A percentile compares a stretch with the other conserved stretches of the same genome.
These are phyloP conservation scores for Pseudocercospora ulei DNA, from an alignment of 2,329 filamentous ascomycete species.

Conservation along the genomic window DNA sequence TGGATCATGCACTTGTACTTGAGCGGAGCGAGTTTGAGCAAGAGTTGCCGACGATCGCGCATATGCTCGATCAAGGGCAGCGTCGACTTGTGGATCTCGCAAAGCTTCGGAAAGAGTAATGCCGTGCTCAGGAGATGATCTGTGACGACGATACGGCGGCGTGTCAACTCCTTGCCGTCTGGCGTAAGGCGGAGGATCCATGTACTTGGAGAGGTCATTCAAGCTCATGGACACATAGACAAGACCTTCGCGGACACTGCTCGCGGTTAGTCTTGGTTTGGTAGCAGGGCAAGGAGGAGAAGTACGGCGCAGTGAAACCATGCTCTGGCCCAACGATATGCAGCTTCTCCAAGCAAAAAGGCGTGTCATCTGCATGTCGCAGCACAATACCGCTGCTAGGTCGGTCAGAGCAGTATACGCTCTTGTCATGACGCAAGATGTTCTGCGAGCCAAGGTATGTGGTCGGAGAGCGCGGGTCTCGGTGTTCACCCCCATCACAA, in stretches of 20 bases:
- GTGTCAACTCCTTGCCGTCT: constrained; percentile 24
- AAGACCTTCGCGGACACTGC: constrained; percentile 78
- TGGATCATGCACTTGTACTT: no score
- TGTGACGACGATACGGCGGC: constrained; percentile 25
- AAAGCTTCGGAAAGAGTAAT: constrained; percentile 30
- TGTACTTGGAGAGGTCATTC: constrained; percentile 56
- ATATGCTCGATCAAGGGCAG: constrained; percentile 13
- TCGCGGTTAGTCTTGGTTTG: constrained; percentile 31
- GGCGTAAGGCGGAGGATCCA: constrained; percentile 29
- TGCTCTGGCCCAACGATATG: constrained; percentile 74
- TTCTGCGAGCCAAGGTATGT: constrained; percentile 64
- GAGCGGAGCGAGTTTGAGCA: no score
- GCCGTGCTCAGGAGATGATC: constrained; percentile 25
- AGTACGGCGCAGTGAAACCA: constrained; percentile 80
- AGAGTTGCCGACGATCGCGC: no score
- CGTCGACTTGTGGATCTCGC: constrained; percentile 28
- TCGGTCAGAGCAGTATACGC: constrained; percentile 84
- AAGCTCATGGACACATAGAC: constrained; percentile 81
- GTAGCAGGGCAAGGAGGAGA: constrained; percentile 25
- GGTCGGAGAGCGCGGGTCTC: constrained; percentile 39
- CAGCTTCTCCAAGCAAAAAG: constrained; percentile 75
- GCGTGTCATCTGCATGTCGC: constrained; percentile 66
- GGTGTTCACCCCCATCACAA: constrained; percentile 69
- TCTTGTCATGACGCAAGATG: constrained; percentile 68
- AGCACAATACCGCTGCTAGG: constrained; percentile 79